These are phyloP conservation scores for Agarophyton chilense DNA, from an alignment of 23 red algal genomes.

Conservation along the genomic window DNA sequence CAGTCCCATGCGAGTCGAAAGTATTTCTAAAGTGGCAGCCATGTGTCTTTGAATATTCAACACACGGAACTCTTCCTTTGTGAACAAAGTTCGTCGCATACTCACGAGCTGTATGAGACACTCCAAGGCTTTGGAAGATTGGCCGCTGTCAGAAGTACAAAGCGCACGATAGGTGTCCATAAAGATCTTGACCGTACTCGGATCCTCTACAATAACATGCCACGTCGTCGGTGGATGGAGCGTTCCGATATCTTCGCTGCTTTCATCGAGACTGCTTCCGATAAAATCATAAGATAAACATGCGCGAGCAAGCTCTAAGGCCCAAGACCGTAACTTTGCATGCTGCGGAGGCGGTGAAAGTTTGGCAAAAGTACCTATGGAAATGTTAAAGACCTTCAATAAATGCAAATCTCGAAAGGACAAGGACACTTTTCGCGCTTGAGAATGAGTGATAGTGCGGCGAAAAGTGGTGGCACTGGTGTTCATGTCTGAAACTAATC, in stretches of 20 bases:
- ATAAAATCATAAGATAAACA: slow-evolving; percentile 87
- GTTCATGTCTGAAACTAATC: slow-evolving; percentile 84
- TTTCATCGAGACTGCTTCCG: slow-evolving; percentile 79
- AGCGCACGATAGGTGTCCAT: slow-evolving; percentile 71
- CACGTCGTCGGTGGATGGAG: slow-evolving; percentile 77
- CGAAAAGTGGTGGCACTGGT: slow-evolving; percentile 34
- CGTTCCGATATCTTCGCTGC: slow-evolving; percentile 81
- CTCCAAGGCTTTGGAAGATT: slow-evolving; percentile 60
- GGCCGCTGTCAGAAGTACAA: slow-evolving; percentile 43
- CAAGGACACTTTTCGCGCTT: slow-evolving; percentile 75
- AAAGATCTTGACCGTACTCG: slow-evolving; percentile 73
- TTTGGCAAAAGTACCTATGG: slow-evolving; percentile 65
- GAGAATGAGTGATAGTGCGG: slow-evolving; percentile 70
- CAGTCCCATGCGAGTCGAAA: slow-evolving; percentile 58
- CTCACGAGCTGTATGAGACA: slow-evolving; percentile 83
- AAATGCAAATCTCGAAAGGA: slow-evolving; percentile 78
- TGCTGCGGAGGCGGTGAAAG: slow-evolving; percentile 57
- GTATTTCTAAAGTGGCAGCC: slow-evolving; percentile 64
- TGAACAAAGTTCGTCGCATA: slow-evolving; percentile 81
- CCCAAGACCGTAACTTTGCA: slow-evolving; percentile 32
- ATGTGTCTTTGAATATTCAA: slow-evolving; percentile 78
- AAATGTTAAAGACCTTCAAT: slow-evolving; percentile 74
- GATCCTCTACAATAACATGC: slow-evolving; percentile 78
- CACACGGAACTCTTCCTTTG: slow-evolving; percentile 76
- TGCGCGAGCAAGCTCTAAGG: slow-evolving; percentile 57